Evolutionary conservation across 2,329 filamentous ascomycete genomes (phyloP), one percentile per base, ranked within the genome.

Genomic region (Podosphaera leucotricha): DNA sequence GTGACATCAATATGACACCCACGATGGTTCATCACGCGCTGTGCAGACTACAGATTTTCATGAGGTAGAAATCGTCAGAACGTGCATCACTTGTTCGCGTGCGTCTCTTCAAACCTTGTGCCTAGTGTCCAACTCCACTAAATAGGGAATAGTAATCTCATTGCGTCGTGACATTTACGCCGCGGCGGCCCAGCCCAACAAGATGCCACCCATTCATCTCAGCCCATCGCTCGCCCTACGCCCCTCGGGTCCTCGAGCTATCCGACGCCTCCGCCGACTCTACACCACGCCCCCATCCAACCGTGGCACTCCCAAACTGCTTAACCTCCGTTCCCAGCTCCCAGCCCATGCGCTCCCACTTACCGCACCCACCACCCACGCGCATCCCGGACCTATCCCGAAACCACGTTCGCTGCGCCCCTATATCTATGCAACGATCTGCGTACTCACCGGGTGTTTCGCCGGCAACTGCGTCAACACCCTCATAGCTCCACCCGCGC

Each of bases 401-500:
- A 47, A 40, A 42, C 48, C 3, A 24, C 52, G 52, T 19, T 54
- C 54, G 4, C 52, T 55, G 8, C 56, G 51, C 22, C 54, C 50
- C 18, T 51, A 51, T 36, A 59, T 59, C 35, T 58, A 53, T 37
- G 55, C 53, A 10, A 48, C 55, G 13, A 7, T 62, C 37, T 66
- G 64, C 53, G 54, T 68, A 43, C 41, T 62, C 30, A 41, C 64
- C 37, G 68, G 68, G 48, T 44, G 57, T 16, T 46, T 54, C 21
- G 49, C 54, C 42, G 67, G 66, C 48, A 59, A 60, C 43, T 51
- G 60, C 39, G 48, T 62, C 41, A 55, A 59, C 11, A 49, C 64
- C n/a, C 54, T 63, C 37, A 50, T 71, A 44, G 55, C 59, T 1
- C 68, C 68, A 0, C 64, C 64, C 1, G 48, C 60, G 2, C 60